Evolutionary conservation across 192 early-diverging fungal genomes (phyloP).

Genomic region (Umbelopsis ramanniana): DNA sequence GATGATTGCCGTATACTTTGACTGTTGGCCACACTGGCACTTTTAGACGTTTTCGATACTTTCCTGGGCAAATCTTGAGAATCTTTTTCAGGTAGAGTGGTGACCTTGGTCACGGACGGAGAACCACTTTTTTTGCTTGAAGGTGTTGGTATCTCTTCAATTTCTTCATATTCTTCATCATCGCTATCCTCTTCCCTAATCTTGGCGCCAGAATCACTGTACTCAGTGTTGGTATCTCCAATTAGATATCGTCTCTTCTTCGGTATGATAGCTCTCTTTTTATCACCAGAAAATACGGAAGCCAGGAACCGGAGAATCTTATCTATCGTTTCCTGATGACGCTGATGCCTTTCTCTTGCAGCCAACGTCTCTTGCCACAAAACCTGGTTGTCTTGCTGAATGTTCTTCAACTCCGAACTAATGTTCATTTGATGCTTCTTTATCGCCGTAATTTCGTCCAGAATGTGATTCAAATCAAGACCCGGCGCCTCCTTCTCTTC

Average conservation of each 20-base stretch:
- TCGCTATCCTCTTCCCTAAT: constrained; percentile 33
- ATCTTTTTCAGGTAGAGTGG: background rate
- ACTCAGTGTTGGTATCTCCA: constrained; percentile 16
- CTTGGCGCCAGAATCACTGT: constrained; percentile 17
- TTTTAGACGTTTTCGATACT: constrained; percentile 12
- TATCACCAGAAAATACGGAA: constrained; percentile 78
- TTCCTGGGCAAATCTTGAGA: background rate
- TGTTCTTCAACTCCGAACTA: constrained; percentile 81
- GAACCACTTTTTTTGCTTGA: constrained; percentile 10
- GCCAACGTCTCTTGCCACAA: constrained; percentile 86
- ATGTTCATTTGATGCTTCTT: constrained; percentile 94
- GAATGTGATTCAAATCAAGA: constrained; percentile 58
- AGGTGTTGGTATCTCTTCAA: background rate
- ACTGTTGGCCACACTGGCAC: constrained; percentile 12
- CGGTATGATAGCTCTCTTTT: constrained; percentile 53
- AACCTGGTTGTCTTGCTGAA: constrained; percentile 87
- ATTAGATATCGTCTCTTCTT: constrained; percentile 52
- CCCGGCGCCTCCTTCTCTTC: constrained; percentile 56
- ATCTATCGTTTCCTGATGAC: constrained; percentile 93
- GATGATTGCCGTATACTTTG: background rate
- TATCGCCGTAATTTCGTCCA: constrained; percentile 87
- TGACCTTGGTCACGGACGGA: constrained; percentile 12
- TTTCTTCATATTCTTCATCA: constrained; percentile 34
- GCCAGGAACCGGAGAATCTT: constrained; percentile 95
- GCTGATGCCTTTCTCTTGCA: constrained; percentile 77